Base-by-base conservation (phyloP, 73 alveolate species). In the Paramecium sonneborni region DNA sequence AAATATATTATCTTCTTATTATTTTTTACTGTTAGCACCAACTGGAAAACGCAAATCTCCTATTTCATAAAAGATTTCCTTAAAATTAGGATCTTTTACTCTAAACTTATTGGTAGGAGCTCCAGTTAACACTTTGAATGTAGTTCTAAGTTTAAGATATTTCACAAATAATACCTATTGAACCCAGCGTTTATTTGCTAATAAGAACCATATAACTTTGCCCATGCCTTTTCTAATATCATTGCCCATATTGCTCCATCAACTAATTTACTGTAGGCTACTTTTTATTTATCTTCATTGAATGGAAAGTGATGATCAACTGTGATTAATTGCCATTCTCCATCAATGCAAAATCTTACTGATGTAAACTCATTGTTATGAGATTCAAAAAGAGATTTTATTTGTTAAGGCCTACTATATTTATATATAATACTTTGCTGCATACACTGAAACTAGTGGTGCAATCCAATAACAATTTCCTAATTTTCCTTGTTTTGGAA, bases 221-320 rank as follows among this genome's bases (percentile, higher is more conserved):
- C 99, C 97, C 98, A 97, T 14, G 98, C 97, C 93, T 97, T 97
- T 87, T 97, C 99, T 57, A 97, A 93, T 18, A 97, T 43, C 92
- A 95, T 94, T 2, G 94, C 98, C 99, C 99, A 97, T 6, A 96
- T 94, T 72, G 96, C 97, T 44, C 94, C 98, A 62, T 96, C 97
- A 55, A 91, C 88, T 12, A 96, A 96, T 57, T 95, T 93, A 37
- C 98, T 85, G 92, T 96, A 96, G 35, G 98, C 96, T 43, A 96
- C 97, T 55, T 88, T 93, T 18, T 93, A 92, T 69, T 93, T 57
- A 57, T 92, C 94, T 70, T 92, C 92, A 82, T 84, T 95, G 70
- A 96, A 94, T 4, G 99, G 99, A 87, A 97, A 86, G 89, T 62
- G 85, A 85, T 97, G 97, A 56, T 95, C 97, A 44, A 95, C 88